These are phyloP conservation scores for Xylariaceae sp. DNA, from an alignment of 2,329 filamentous ascomycete genomes.

Conservation along the genomic window DNA sequence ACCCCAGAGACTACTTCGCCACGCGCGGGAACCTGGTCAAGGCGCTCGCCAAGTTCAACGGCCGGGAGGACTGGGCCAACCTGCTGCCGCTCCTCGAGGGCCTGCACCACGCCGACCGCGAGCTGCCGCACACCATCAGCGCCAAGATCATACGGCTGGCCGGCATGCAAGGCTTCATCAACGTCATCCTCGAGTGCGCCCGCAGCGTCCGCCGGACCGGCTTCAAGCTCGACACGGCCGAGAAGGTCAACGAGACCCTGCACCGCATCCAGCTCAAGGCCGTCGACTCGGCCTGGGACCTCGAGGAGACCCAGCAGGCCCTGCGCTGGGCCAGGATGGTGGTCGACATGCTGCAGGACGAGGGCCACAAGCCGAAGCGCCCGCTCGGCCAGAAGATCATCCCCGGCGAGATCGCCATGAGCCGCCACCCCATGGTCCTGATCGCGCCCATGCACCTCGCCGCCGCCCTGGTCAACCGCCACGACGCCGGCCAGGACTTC, in stretches of 20 bases:
- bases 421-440: conserved; percentile 40
- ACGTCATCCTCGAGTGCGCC: conserved; percentile 45
- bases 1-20: conserved; percentile 38
- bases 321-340: conserved; percentile 43
- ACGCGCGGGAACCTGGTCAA: conserved; percentile 33
- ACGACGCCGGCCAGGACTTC: conserved; percentile 26
- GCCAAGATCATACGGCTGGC: conserved; percentile 38
- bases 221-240: conserved; percentile 37
- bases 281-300: conserved; percentile 31
- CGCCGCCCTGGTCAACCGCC: conserved; percentile 35
- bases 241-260: conserved; percentile 38
- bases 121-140: conserved; percentile 32
- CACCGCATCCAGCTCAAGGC: conserved; percentile 39
- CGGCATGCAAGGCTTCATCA: conserved; percentile 37
- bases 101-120: conserved; percentile 38
- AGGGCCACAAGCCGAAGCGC: conserved; percentile 32
- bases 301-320: conserved; percentile 36
- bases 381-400: conserved; percentile 10
- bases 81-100: conserved; percentile 48
- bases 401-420: conserved; percentile 27
- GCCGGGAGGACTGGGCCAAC: conserved; percentile 47
- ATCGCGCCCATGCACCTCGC: conserved; percentile 39
- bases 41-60: conserved; percentile 43
- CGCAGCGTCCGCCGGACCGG: conserved; percentile 42
- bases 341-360: conserved; percentile 44